Evolutionary conservation across 306 rosid species (phyloP), one percentile per base, ranked within the genome.

Genomic region (Arachis hypogaea): DNA sequence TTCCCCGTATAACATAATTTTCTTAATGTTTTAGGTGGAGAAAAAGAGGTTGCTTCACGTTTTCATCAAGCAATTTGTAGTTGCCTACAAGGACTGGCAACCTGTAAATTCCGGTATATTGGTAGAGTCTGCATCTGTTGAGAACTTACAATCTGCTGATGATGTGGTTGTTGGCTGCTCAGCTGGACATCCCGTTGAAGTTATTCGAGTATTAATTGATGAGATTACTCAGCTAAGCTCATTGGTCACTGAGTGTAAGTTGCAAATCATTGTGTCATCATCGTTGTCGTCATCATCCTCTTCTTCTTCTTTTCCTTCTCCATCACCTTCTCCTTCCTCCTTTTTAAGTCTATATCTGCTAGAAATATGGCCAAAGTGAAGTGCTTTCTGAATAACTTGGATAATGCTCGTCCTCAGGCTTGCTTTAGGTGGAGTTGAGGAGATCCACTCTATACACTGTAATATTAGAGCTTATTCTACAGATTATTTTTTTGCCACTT

Each of bases 111-210:
- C 81, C 50, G 95, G 90, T 73, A 79, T 77, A 74, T 60, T 85
- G 16, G 64, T 86, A 55, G 96, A 83, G 82, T 75, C 85, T 86
- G 78, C 90, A 82, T 78, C 83, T 65, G 68, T 50, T 47, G 96
- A 94, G 47, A 64, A 54, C 79, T 76, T 73, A n/a, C 68, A 87
- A 65, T 69, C 84, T 51, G 83, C 77, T 36, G 86, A 85, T 77
- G 88, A 86, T 69, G 76, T 85, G 52, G 72, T 94, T 78, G 80
- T 83, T 77, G 99, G 99, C 80, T 94, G 99, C 86, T 86, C 86
- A 62, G 79, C 90, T 71, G 99, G 99, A 81, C 97, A 94, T 84
- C 99, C 99, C 65, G 82, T 91, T 57, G 99, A 92, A 82, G 78
- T 94, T 71, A 92, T 92, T 69, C 80, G 85, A 76, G 83, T 83